These are phyloP conservation scores for Trichoderma harzianum DNA, from an alignment of 2,329 filamentous ascomycete species.

Conservation along the genomic window DNA sequence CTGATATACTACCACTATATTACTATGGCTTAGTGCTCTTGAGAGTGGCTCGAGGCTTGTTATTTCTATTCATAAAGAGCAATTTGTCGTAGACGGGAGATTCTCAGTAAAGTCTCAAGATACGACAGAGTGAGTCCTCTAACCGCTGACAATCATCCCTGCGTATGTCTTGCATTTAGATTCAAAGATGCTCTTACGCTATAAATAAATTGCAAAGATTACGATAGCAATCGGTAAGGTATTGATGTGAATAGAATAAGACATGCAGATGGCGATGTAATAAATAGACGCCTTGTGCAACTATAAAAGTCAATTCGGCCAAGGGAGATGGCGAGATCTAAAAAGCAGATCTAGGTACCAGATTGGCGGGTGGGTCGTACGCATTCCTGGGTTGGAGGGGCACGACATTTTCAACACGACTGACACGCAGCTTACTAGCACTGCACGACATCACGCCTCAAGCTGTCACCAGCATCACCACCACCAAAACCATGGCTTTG, in stretches of 20 bases:
- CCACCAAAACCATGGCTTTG: constrained; percentile 41
- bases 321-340: background rate
- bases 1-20: background rate
- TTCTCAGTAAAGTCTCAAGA: background rate
- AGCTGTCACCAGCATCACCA: background rate
- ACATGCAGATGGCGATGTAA: background rate
- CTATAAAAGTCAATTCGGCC: background rate
- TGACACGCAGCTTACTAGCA: background rate
- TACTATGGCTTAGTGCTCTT: background rate
- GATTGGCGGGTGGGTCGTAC: background rate
- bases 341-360: background rate
- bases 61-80: background rate
- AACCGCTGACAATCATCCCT: background rate
- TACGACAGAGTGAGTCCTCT: background rate
- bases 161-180: background rate
- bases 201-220: background rate
- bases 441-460: background rate
- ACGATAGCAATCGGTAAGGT: background rate
- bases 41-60: background rate
- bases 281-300: background rate
- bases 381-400: constrained; percentile 9
- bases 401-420: background rate
- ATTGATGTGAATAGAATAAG: background rate
- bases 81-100: background rate
- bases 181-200: background rate